Percentiles rank a stretch among this genome's conserved stretches.
These are phyloP conservation scores for Glonium stellatum DNA, from an alignment of 495 filamentous ascomycete genomes.

Conservation along the genomic window DNA sequence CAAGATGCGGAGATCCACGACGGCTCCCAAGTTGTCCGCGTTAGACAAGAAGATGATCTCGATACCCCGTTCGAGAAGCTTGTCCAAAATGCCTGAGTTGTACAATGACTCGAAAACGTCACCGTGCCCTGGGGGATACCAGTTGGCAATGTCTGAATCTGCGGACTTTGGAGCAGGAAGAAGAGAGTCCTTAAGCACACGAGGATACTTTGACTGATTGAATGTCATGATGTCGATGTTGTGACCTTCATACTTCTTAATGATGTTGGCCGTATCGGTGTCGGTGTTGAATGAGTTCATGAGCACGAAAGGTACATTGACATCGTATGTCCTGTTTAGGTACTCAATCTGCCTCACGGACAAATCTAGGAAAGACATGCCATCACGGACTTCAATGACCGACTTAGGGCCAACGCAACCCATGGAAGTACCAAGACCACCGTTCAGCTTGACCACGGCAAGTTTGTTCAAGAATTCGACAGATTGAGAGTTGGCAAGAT, in stretches of 20 bases:
- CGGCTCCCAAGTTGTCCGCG: conserved; percentile 96
- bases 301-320: conserved; percentile 96
- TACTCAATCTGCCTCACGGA: conserved; percentile 99
- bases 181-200: conserved; percentile 95
- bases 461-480: conserved; percentile 95
- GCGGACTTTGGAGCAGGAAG: conserved; percentile 88
- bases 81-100: conserved; percentile 96
- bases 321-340: conserved; percentile 94
- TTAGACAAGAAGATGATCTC: conserved; percentile 99
- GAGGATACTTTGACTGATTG: conserved; percentile 98
- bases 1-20: conserved; percentile 93
- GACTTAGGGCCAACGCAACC: conserved; percentile 99
- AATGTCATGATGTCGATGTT: conserved; percentile 99
- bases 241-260: conserved; percentile 99
- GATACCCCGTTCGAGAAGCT: conserved; percentile 86
- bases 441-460: conserved; percentile 97
- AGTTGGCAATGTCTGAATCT: conserved; percentile 85
- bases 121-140: conserved; percentile 98
- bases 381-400: conserved; percentile 98
- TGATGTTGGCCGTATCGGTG: conserved; percentile 95
- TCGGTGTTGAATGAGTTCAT: conserved; percentile 99
- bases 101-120: conserved; percentile 99
- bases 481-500: conserved; percentile 75
- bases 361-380: conserved; percentile 99
- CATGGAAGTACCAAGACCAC: conserved; percentile 99